Conservation (phyloP, 1,284 basidiomycete species). For the Rhodotorula sp. region DNA sequence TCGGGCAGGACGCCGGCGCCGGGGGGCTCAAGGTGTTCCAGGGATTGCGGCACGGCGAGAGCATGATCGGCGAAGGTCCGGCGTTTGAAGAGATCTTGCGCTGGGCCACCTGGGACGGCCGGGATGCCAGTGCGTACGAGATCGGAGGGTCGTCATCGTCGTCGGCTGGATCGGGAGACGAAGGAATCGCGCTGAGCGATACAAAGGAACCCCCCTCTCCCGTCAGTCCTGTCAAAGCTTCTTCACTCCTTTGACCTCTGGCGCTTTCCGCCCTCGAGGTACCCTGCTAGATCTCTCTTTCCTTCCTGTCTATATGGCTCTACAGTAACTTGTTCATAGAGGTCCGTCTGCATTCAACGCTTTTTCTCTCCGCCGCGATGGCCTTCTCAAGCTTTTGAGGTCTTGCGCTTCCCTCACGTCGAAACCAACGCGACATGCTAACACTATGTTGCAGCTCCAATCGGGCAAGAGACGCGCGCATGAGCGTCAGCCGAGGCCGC, state of each 20-base stretch:
- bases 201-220: neutral
- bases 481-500: neutral
- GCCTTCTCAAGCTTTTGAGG: too few species aligned
- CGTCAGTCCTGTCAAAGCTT: neutral
- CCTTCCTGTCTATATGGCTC: too few species aligned
- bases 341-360: too few species aligned
- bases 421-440: too few species aligned
- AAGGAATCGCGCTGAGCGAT: too few species aligned
- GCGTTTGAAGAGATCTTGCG: constrained; percentile 17
- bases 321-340: too few species aligned
- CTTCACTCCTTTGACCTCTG: neutral
- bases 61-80: constrained; percentile 17
- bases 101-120: constrained; percentile 25
- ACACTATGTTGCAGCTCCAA: too few species aligned
- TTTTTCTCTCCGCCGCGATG: too few species aligned
- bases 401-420: too few species aligned
- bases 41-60: constrained; percentile 35
- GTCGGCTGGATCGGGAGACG: neutral
- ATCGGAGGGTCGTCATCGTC: neutral
- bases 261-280: too few species aligned
- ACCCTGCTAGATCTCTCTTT: too few species aligned
- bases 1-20: constrained; percentile 15
- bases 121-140: constrained; percentile 16
- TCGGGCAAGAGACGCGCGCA: neutral
- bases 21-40: constrained; percentile 35